These are phyloP conservation scores for Oehlia diaphana DNA, from an alignment of 192 early-diverging fungal species.

Conservation along the genomic window DNA sequence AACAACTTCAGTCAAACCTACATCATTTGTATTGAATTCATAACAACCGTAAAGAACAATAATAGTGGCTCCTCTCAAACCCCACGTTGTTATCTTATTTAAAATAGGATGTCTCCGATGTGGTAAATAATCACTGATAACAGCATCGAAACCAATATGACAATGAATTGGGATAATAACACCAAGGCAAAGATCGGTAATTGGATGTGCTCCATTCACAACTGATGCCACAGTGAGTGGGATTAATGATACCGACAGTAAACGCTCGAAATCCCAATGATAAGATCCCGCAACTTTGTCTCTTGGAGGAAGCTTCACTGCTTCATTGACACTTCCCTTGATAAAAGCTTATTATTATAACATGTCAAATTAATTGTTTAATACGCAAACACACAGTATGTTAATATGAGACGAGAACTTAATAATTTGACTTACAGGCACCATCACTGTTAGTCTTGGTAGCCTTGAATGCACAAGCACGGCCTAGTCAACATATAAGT, in stretches of 20 bases:
- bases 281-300: conserved; percentile 83
- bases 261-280: conserved; percentile 96
- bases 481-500: neutral
- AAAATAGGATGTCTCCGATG: conserved; percentile 59
- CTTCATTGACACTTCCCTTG: conserved; percentile 24
- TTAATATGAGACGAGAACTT: neutral
- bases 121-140: conserved; percentile 84
- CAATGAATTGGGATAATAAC: conserved; percentile 88
- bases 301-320: conserved; percentile 15
- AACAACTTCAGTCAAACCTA: conserved; percentile 90
- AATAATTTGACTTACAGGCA: neutral
- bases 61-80: conserved; percentile 69
- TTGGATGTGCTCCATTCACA: conserved; percentile 77
- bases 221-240: conserved; percentile 80
- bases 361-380: neutral
- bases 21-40: conserved; percentile 94
- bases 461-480: neutral
- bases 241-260: conserved; percentile 69
- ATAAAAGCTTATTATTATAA: conserved; percentile 14
- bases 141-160: conserved; percentile 81
- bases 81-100: conserved; percentile 63
- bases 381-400: too few relatives aligned
- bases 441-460: neutral
- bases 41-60: conserved; percentile 82
- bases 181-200: conserved; percentile 87